Conservation (phyloP, 75 land plant genomes). For the Cryptomeria japonica region DNA sequence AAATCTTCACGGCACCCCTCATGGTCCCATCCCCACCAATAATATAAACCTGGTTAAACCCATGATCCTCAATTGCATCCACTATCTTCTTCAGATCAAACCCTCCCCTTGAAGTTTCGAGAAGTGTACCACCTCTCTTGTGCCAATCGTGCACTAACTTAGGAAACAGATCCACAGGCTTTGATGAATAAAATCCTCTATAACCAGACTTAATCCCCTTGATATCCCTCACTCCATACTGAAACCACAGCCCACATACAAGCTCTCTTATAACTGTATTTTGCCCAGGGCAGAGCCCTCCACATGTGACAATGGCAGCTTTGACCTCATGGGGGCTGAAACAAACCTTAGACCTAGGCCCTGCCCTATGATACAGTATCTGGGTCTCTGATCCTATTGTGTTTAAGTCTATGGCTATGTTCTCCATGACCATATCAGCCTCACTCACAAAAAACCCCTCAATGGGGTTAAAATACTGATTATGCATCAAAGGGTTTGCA, state of each 20-base stretch:
- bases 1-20: constrained; percentile 75
- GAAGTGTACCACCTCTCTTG: constrained; percentile 60
- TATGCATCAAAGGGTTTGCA: constrained; percentile 55
- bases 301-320: constrained; percentile 92
- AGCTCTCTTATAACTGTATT: constrained; percentile 92
- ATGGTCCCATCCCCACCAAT: constrained; percentile 89
- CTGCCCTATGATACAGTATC: constrained; percentile 66
- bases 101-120: constrained; percentile 76
- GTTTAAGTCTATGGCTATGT: constrained; percentile 45
- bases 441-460: constrained; percentile 54
- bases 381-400: constrained; percentile 15
- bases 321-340: constrained; percentile 45
- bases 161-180: constrained; percentile 45
- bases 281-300: constrained; percentile 91
- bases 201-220: constrained; percentile 71
- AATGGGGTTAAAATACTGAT: constrained; percentile 47
- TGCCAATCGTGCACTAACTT: constrained; percentile 71
- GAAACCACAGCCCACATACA: constrained; percentile 74
- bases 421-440: constrained; percentile 55
- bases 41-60: constrained; percentile 71
- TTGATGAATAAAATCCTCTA: constrained; percentile 74
- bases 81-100: constrained; percentile 78
- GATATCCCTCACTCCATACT: constrained; percentile 73
- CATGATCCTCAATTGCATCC: constrained; percentile 44
- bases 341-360: constrained; percentile 55